Base-by-base conservation (phyloP, 2,329 filamentous ascomycete genomes). In the Leptodontidium sp. region DNA sequence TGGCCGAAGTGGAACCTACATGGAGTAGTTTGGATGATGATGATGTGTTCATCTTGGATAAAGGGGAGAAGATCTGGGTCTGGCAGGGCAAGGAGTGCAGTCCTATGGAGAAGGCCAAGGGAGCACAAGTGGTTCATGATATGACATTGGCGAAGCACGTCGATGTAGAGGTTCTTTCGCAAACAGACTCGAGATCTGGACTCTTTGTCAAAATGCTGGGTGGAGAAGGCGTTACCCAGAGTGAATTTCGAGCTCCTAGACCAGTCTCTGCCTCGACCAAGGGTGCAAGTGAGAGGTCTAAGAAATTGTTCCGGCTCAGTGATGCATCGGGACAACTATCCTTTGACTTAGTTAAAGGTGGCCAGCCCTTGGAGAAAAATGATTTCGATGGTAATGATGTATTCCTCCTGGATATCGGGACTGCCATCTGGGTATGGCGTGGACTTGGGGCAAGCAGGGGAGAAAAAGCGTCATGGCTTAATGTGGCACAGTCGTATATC, bases 21-120 rank as follows among this genome's bases (percentile, higher is more conserved):
- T 89, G 87, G 85, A 74, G 81, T 73, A 90, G 87, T 74, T 82
- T 91, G 40, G 88, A 91, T 72, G 88, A 91, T 68, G 81, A 81
- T 64, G 89, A 92, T 74, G 90, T 91, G 2, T 91, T 91, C 72
- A 81, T 91, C 15, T 78, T 91, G 53, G 89, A 91, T 72, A 83
- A 83, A 64, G 85, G 85, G 29, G 81, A 86, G 61, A 90, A 91
- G 80, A 89, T 91, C 72, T 91, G 87, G 84, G 87, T 91, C 4
- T 92, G 90, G 90, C 90, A 91, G 80, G 90, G 90, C 62, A 84
- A 83, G 74, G 83, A 83, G 52, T 90, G 88, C 76, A 88, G 86
- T 58, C 89, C 89, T 0, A 90, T 91, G 87, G 90, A 92, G 75
- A 91, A 90, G 80, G 86, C 86, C 55, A 90, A 89, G 79, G 88